Conservation (phyloP, 352 stramenopile genomes). For the Phytophthora macrochlamydospora region DNA sequence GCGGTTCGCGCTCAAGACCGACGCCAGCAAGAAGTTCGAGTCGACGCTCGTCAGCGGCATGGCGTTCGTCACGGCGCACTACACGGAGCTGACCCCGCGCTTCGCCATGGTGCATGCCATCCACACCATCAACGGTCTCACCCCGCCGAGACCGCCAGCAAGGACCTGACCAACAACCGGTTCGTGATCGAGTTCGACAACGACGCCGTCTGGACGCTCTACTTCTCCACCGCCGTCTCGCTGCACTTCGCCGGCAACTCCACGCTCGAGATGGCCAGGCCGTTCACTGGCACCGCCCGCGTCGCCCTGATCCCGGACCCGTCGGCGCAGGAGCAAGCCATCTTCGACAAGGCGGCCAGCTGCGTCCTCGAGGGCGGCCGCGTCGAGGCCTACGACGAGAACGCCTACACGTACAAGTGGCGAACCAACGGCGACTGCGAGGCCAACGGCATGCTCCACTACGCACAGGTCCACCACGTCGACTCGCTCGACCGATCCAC, state of each 20-base stretch:
- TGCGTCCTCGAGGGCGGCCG: conserved; percentile 56
- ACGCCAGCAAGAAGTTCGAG: conserved; percentile 44
- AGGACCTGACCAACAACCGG: conserved; percentile 41
- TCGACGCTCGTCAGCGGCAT: conserved; percentile 65
- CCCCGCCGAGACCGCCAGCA: conserved; percentile 27
- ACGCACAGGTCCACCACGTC: conserved; percentile 60
- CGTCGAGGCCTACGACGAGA: conserved; percentile 49
- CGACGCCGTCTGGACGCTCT: conserved; percentile 61
- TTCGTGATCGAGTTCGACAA: conserved; percentile 61
- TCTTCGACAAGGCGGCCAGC: conserved; percentile 43
- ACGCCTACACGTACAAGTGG: conserved; percentile 62
- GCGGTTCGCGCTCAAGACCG: conserved; percentile 37
- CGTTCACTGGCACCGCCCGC: conserved; percentile 40
- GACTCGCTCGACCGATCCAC: conserved; percentile 58
- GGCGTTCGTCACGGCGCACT: conserved; percentile 64
- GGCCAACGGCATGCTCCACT: conserved; percentile 62
- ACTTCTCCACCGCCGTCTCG: conserved; percentile 42
- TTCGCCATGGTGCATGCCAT: conserved; percentile 53
- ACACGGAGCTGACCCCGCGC: conserved; percentile 45
- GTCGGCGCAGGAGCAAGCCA: conserved; percentile 32
- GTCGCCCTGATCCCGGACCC: conserved; percentile 44
- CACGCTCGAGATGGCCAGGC: conserved; percentile 34
- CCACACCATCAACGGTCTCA: conserved; percentile 52
- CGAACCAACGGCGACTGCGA: conserved; percentile 57
- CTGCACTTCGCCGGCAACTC: conserved; percentile 43